phyloP scores from a whole-genome alignment of 768 basidiomycete species.

The Trametopsis cervina region DNA sequence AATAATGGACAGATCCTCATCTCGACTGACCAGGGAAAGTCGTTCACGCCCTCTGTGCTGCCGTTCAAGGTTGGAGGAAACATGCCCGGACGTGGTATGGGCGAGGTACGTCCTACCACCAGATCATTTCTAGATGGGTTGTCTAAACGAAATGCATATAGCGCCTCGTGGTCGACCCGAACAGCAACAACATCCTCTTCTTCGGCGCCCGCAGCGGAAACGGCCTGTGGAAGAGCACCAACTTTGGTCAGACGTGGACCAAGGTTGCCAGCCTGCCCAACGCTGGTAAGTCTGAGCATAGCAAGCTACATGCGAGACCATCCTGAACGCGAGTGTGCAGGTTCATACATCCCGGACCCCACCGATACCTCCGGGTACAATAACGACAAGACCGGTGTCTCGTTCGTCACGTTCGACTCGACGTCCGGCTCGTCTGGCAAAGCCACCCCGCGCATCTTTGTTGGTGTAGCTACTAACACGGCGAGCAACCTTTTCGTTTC shows the following conservation, averaged over 20 bases:
- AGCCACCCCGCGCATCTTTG: conserved; percentile 58
- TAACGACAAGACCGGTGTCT: conserved; percentile 34
- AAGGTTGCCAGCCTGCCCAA: conserved; percentile 52
- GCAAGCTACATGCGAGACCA: background rate
- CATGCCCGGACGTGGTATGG: conserved; percentile 66
- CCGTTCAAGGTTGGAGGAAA: conserved; percentile 67
- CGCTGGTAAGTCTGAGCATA: conserved; percentile 34
- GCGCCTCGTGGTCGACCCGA: conserved; percentile 59
- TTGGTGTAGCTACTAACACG: conserved; percentile 55
- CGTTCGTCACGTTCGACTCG: conserved; percentile 62
- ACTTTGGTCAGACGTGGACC: conserved; percentile 52
- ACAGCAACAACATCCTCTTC: conserved; percentile 52
- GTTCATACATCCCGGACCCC: conserved; percentile 46
- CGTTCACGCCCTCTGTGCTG: conserved; percentile 42
- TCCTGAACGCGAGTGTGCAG: conserved; percentile 20
- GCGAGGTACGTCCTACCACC: conserved; percentile 34
- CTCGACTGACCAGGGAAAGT: conserved; percentile 52
- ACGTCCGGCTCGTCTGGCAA: conserved; percentile 46
- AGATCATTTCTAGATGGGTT: background rate
- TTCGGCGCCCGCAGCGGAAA: conserved; percentile 61
- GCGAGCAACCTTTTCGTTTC: conserved; percentile 50
- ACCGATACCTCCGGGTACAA: conserved; percentile 39
- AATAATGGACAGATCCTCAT: conserved; percentile 58
- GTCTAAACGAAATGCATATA: conserved; percentile 15
- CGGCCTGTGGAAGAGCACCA: conserved; percentile 60